A percentile compares a stretch with the other conserved stretches of the same genome.
Evolutionary conservation across 306 rosid genomes (phyloP).

Genomic region (Cucurbita moschata): DNA sequence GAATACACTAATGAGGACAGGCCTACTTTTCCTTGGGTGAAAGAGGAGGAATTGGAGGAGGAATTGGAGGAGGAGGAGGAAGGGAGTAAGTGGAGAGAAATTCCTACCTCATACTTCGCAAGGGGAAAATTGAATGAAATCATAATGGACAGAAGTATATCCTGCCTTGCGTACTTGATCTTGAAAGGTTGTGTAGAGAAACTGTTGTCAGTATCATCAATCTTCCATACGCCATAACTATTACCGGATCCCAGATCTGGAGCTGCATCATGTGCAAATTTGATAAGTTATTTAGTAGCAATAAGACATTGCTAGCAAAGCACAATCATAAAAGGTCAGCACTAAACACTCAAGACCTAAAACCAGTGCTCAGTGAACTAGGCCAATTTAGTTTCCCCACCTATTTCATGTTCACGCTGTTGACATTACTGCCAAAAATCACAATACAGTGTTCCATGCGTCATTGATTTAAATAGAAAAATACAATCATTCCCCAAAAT

Average conservation of each 20-base stretch:
- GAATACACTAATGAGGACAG: not conserved
- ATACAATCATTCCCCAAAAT: not conserved
- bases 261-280: conserved; percentile 37
- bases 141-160: conserved; percentile 68
- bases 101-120: conserved; percentile 42
- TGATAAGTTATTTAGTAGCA: not conserved
- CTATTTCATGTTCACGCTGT: not conserved
- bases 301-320: not conserved
- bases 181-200: conserved; percentile 84
- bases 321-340: not conserved
- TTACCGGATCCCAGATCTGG: conserved; percentile 49
- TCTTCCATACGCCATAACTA: conserved; percentile 71
- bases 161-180: conserved; percentile 83
- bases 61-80: not conserved
- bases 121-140: conserved; percentile 55
- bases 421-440: not conserved
- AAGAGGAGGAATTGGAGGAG: not conserved
- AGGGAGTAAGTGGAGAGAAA: conserved; percentile 10
- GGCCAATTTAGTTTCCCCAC: not conserved
- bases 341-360: not conserved
- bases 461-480: not conserved
- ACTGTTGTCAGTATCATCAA: conserved; percentile 78
- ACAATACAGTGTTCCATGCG: not conserved
- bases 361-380: not conserved
- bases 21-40: not conserved